These are phyloP conservation scores for Lactarius deliciosus DNA, from an alignment of 768 basidiomycete genomes.

Conservation along the genomic window DNA sequence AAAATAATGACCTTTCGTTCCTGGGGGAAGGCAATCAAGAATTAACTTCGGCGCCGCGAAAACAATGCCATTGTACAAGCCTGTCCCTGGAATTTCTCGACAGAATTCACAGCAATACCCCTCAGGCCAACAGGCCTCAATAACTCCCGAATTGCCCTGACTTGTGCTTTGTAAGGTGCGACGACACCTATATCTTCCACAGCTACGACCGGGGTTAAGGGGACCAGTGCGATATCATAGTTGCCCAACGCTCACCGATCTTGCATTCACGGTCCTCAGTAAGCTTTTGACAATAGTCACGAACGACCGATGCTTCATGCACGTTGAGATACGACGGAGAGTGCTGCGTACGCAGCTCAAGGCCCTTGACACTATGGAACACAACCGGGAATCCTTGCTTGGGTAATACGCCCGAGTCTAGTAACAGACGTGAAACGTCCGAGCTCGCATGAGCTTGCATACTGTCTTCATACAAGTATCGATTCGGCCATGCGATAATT, in stretches of 20 bases:
- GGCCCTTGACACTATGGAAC: constrained; percentile 39
- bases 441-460: constrained; percentile 36
- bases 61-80: constrained; percentile 29
- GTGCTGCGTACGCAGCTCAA: constrained; percentile 36
- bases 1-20: too few species aligned
- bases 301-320: constrained; percentile 29
- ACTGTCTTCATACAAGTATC: constrained; percentile 26
- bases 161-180: constrained; percentile 43
- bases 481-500: constrained; percentile 51
- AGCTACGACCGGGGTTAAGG: constrained; percentile 24
- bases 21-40: too few species aligned
- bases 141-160: constrained; percentile 34
- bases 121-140: constrained; percentile 2
- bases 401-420: constrained; percentile 35
- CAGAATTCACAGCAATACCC: constrained; percentile 39
- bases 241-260: constrained; percentile 34
- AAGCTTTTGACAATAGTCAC: constrained; percentile 37
- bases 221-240: background rate
- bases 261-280: constrained; percentile 32
- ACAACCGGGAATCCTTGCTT: constrained; percentile 36
- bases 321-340: constrained; percentile 45
- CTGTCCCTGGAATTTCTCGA: constrained; percentile 46
- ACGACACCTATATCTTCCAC: constrained; percentile 41
- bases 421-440: constrained; percentile 32
- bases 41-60: too few species aligned